phyloP scores from a whole-genome alignment of 768 basidiomycete genomes.

The Lentinula lateritia region DNA sequence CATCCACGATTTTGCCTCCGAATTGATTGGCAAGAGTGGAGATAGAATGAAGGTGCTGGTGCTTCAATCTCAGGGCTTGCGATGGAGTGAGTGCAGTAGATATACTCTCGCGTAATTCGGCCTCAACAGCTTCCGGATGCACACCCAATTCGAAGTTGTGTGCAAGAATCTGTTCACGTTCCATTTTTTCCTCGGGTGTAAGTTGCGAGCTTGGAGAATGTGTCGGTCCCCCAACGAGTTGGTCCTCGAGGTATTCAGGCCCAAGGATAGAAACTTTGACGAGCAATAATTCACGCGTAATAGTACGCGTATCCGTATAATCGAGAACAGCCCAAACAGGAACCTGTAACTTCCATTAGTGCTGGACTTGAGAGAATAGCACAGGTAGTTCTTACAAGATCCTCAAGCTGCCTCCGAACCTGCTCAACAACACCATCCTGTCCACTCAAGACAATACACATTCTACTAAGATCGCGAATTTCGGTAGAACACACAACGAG shows the following conservation, averaged over 20 bases:
- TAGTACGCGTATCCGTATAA: conserved; percentile 89
- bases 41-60: conserved; percentile 86
- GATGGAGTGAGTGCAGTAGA: conserved; percentile 57
- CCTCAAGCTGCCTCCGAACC: conserved; percentile 91
- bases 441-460: conserved; percentile 95
- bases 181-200: conserved; percentile 40
- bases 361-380: not conserved
- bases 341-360: conserved; percentile 47
- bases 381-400: conserved; percentile 62
- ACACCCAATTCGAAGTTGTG: conserved; percentile 70
- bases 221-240: conserved; percentile 79
- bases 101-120: conserved; percentile 16
- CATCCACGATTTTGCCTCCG: conserved; percentile 88
- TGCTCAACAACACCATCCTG: conserved; percentile 99
- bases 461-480: conserved; percentile 92
- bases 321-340: conserved; percentile 99
- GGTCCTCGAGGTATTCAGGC: conserved; percentile 93
- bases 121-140: conserved; percentile 23
- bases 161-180: conserved; percentile 68
- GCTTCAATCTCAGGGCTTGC: conserved; percentile 84
- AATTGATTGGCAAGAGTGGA: conserved; percentile 82
- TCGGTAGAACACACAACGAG: conserved; percentile 97
- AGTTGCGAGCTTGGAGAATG: conserved; percentile 59
- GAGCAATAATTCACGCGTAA: conserved; percentile 90
- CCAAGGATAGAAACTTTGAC: conserved; percentile 97